Evolutionary conservation across 495 filamentous ascomycete genomes (phyloP).

Genomic region (Talaromyces liani): DNA sequence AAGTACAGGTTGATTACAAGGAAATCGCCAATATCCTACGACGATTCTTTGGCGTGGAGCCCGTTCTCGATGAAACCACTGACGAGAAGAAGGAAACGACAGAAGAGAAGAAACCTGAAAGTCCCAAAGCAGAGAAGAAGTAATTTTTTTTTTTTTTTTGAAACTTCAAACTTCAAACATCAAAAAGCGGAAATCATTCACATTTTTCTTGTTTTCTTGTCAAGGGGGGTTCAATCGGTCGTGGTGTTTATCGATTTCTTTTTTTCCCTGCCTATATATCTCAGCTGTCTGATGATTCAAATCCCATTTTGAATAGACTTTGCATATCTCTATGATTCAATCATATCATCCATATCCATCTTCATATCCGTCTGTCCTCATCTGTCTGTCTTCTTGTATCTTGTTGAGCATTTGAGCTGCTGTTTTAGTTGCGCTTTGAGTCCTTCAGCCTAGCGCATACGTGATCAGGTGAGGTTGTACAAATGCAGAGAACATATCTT

Average conservation of each 20-base stretch:
- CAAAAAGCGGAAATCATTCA: neutral
- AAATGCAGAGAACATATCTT: neutral
- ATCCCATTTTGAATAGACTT: conserved; percentile 9
- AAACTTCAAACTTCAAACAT: neutral
- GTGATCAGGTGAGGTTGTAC: neutral
- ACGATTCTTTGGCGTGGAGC: conserved; percentile 56
- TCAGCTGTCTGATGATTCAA: conserved; percentile 4
- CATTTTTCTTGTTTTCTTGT: neutral
- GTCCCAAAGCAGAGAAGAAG: conserved; percentile 14
- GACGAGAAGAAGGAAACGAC: conserved; percentile 7
- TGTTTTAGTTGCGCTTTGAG: neutral
- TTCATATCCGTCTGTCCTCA: neutral
- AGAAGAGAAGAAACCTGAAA: neutral
- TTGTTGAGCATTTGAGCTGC: conserved; percentile 3
- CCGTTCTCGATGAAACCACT: neutral
- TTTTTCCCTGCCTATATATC: neutral
- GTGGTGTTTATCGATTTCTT: conserved; percentile 1
- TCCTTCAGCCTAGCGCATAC: neutral
- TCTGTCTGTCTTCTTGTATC: conserved; percentile 3
- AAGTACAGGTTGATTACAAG: conserved; percentile 69
- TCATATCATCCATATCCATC: neutral
- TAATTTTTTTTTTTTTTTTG: conserved; percentile 6
- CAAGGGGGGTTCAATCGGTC: neutral
- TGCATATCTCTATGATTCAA: neutral
- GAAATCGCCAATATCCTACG: conserved; percentile 64